Evolutionary conservation across 495 filamentous ascomycete species (phyloP).

Genomic region (Aspergillus cavernicola): DNA sequence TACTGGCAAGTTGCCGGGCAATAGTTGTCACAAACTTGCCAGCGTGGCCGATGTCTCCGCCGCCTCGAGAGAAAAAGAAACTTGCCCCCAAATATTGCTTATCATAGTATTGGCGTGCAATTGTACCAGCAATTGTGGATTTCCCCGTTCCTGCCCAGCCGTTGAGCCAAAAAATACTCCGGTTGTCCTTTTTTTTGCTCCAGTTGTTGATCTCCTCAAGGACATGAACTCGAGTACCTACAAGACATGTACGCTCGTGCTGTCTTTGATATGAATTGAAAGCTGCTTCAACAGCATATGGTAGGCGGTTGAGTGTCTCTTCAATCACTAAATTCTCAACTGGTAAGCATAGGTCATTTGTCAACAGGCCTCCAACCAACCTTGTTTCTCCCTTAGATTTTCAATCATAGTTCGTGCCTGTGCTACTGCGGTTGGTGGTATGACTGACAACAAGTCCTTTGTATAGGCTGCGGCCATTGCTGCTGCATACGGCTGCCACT

Average conservation of each 20-base stretch:
- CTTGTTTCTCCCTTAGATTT: neutral
- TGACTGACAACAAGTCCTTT: neutral
- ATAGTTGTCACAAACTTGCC: neutral
- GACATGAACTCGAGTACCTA: neutral
- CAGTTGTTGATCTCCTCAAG: neutral
- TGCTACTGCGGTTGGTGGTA: neutral
- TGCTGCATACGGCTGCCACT: constrained; percentile 9
- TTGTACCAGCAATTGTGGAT: constrained; percentile 7
- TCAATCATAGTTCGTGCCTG: neutral
- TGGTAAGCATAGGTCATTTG: neutral
- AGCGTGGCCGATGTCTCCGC: neutral
- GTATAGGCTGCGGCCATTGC: constrained; percentile 1
- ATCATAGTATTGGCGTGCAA: neutral
- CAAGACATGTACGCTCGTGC: neutral
- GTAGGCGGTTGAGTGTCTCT: neutral
- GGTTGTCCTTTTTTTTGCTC: neutral
- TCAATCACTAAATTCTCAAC: neutral
- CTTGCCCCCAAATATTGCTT: neutral
- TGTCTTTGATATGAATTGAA: constrained; percentile 1
- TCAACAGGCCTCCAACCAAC: neutral
- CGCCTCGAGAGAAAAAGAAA: neutral
- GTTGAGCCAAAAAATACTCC: neutral
- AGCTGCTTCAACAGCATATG: neutral
- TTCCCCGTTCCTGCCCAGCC: constrained; percentile 9
- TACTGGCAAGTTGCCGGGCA: neutral